Percentiles rank a stretch among this genome's conserved stretches.
Evolutionary conservation across 768 basidiomycete species (phyloP).

Genomic region (Tricholomella constricta): DNA sequence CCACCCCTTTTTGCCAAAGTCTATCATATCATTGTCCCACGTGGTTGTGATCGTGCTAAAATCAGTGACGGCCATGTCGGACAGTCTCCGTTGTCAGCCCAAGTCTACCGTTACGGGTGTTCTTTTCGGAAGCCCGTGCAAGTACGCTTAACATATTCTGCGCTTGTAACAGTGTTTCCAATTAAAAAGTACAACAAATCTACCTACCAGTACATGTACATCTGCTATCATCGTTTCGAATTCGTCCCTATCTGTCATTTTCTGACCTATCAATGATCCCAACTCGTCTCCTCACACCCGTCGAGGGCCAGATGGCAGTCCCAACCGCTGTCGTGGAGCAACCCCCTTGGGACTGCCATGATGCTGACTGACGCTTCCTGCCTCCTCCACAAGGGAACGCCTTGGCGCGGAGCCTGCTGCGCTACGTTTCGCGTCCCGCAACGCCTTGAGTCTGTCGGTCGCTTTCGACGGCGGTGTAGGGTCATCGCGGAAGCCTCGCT

Average conservation of each 20-base stretch:
- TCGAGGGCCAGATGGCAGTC: constrained; percentile 37
- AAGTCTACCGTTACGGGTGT: constrained; percentile 2
- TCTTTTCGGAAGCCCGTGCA: constrained; percentile 1
- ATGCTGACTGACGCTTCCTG: neutral
- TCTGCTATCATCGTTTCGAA: neutral
- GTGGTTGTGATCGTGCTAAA: neutral
- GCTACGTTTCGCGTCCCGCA: constrained; percentile 51
- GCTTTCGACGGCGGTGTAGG: constrained; percentile 34
- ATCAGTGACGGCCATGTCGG: constrained; percentile 14
- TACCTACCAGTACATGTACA: neutral
- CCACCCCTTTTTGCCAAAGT: no score
- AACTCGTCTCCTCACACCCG: constrained; percentile 16
- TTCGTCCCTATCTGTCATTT: constrained; percentile 9
- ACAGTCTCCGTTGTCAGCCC: neutral
- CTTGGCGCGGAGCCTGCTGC: constrained; percentile 7
- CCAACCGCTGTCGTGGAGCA: constrained; percentile 26
- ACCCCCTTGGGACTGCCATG: constrained; percentile 7
- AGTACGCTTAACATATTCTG: neutral
- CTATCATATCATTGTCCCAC: no score
- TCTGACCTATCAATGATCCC: constrained; percentile 18
- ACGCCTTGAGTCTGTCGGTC: constrained; percentile 48
- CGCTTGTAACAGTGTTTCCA: neutral
- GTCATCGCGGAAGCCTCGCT: constrained; percentile 15
- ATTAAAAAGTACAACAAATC: neutral
- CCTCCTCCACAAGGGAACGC: neutral